Conservation (phyloP, 2,329 filamentous ascomycete genomes). For the Cadophora malorum region DNA sequence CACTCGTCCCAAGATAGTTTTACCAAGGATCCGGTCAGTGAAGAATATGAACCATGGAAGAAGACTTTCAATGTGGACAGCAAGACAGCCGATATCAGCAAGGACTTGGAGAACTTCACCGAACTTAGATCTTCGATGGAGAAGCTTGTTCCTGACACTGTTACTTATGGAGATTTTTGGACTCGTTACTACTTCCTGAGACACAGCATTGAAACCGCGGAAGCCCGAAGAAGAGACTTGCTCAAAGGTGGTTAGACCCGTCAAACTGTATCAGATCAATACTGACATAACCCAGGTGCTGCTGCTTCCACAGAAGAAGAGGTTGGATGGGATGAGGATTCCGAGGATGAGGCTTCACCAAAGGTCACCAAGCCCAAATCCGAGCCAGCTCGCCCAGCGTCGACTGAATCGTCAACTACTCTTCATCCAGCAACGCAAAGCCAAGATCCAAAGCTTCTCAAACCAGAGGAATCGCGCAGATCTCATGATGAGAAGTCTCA, state of each 20-base stretch:
- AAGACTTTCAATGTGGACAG: slow-evolving; percentile 78
- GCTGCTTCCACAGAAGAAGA: slow-evolving; percentile 72
- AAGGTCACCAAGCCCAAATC: slow-evolving; percentile 46
- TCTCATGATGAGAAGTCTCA: slow-evolving; percentile 91
- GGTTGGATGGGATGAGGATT: slow-evolving; percentile 70
- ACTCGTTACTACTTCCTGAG: slow-evolving; percentile 93
- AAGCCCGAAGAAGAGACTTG: slow-evolving; percentile 85
- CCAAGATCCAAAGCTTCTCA: slow-evolving; percentile 52
- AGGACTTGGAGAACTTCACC: slow-evolving; percentile 83
- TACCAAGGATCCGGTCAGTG: slow-evolving; percentile 76
- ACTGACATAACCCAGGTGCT: slow-evolving; percentile 46
- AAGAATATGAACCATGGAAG: slow-evolving; percentile 77
- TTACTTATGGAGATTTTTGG: slow-evolving; percentile 93
- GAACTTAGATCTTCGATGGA: slow-evolving; percentile 92
- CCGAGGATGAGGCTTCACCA: slow-evolving; percentile 65
- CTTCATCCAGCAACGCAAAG: slow-evolving; percentile 59
- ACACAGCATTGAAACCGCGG: slow-evolving; percentile 91
- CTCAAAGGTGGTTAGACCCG: slow-evolving; percentile 73
- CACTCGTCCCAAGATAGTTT: slow-evolving; percentile 86
- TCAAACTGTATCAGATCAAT: slow-evolving; percentile 24
- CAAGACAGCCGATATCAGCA: slow-evolving; percentile 83
- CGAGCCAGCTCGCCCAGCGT: slow-evolving; percentile 52
- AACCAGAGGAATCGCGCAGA: slow-evolving; percentile 69
- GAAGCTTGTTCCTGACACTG: slow-evolving; percentile 88
- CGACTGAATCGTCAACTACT: slow-evolving; percentile 64